Conservation (phyloP, 108 stramenopile species). For the Cyclotella sp. region DNA sequence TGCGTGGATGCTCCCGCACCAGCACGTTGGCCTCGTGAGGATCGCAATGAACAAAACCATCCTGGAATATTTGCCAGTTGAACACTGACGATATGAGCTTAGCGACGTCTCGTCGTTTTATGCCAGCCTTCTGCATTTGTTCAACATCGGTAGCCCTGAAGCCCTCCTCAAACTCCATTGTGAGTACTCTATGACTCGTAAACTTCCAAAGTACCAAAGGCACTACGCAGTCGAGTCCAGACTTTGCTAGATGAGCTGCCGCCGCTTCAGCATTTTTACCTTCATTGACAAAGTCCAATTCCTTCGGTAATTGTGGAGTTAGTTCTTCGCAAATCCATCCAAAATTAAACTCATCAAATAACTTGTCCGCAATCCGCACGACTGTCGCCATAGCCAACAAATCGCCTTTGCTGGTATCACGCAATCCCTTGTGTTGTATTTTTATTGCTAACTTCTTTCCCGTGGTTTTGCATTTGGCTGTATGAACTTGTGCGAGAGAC, state of each 20-base stretch:
- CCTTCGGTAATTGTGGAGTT: conserved; percentile 89
- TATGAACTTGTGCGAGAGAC: conserved; percentile 92
- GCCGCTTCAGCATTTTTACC: conserved; percentile 85
- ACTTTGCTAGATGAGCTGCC: conserved; percentile 47
- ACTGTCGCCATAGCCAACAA: conserved; percentile 77
- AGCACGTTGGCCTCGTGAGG: conserved; percentile 96
- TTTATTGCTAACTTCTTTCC: conserved; percentile 88
- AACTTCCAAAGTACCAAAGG: conserved; percentile 75
- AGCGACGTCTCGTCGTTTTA: conserved; percentile 73
- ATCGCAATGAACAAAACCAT: conserved; percentile 89
- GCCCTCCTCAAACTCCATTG: conserved; percentile 96
- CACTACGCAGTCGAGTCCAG: conserved; percentile 74
- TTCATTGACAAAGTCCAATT: conserved; percentile 92
- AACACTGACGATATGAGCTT: conserved; percentile 80
- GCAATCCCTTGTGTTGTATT: conserved; percentile 91
- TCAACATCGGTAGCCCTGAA: conserved; percentile 83
- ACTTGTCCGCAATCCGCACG: conserved; percentile 66
- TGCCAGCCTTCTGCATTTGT: conserved; percentile 62
- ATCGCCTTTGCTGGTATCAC: conserved; percentile 88
- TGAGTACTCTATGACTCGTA: conserved; percentile 81
- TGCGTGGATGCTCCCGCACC: conserved; percentile 66
- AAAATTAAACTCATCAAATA: conserved; percentile 91
- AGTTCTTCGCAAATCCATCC: conserved; percentile 97
- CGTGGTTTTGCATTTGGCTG: conserved; percentile 68
- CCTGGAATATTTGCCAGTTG: conserved; percentile 75